Conservation (phyloP, 805 yeast species). For the Starmera amethionina region DNA sequence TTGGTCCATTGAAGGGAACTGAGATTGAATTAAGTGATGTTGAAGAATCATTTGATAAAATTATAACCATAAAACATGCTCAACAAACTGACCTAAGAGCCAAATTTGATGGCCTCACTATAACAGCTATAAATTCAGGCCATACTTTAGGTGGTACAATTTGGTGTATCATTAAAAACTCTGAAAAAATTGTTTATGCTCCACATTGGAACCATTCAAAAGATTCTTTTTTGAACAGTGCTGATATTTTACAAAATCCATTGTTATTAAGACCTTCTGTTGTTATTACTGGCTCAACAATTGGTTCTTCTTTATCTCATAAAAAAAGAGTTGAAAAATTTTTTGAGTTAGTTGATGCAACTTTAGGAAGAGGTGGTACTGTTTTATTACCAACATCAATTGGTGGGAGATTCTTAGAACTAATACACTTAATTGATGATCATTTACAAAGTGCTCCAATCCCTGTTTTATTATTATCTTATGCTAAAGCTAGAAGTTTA, state of each 20-base stretch:
- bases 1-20: slow-evolving; percentile 60
- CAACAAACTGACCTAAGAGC: slow-evolving; percentile 64
- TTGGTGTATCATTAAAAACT: slow-evolving; percentile 67
- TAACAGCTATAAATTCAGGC: slow-evolving; percentile 87
- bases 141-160: slow-evolving; percentile 90
- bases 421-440: slow-evolving; percentile 64
- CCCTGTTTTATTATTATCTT: slow-evolving; percentile 70
- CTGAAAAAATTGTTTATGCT: slow-evolving; percentile 79
- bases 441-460: slow-evolving; percentile 38
- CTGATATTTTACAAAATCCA: slow-evolving; percentile 50
- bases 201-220: slow-evolving; percentile 93
- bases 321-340: slow-evolving; percentile 56
- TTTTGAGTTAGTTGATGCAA: slow-evolving; percentile 49
- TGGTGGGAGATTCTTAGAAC: slow-evolving; percentile 73
- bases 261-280: slow-evolving; percentile 74
- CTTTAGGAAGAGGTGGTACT: slow-evolving; percentile 67
- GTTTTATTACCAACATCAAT: slow-evolving; percentile 76
- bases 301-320: slow-evolving; percentile 57
- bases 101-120: slow-evolving; percentile 43
- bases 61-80: slow-evolving; percentile 62
- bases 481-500: slow-evolving; percentile 67
- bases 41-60: slow-evolving; percentile 68
- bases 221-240: slow-evolving; percentile 74
- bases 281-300: slow-evolving; percentile 60
- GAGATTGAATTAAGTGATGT: slow-evolving; percentile 60